Base-by-base conservation (phyloP, 768 basidiomycete genomes). In the Boletus sp. region DNA sequence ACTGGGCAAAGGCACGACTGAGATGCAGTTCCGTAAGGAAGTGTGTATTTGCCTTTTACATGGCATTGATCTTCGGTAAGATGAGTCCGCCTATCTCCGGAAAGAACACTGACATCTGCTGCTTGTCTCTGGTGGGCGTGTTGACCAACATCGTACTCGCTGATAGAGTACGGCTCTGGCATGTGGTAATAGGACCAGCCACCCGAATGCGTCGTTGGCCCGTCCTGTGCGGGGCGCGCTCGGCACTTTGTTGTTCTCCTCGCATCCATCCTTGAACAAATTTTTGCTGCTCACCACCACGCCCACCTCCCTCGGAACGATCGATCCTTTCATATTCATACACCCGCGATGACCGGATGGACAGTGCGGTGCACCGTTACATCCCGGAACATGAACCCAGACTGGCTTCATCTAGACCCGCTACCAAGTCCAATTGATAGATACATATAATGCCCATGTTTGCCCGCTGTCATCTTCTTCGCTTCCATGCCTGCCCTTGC, bases 51-150 rank as follows among this genome's bases (percentile, higher is more conserved):
- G 65, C 54, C 67, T 70, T 72, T 72, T 69, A 46, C 35, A 59
- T 62, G 52, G 52, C 50, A 56, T 55, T 69, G 67, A 67, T 69
- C 67, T 53, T 70, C 69, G 65, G 58, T 56, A 27, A 53, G 52
- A 68, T 62, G 55, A 53, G 40, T 66, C 70, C 69, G 70, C 58
- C 40, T 53, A 71, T 68, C 67, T 71, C 70, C 70, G 70, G 59
- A 43, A 51, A 47, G 55, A 55, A 56, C 25, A 49, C 41, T 43
- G 50, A 51, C 64, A 61, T 64, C 54, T 48, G 40, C 51, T 50
- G 30, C 39, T 35, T 39, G 47, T 27, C 15, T 50, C 48, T 51
- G 50, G 50, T 51, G 50, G 50, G 56, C 50, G 50, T 37, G 57
- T 56, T 32, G 50, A 30, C 35, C 42, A 50, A 40, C 9, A 21